These are phyloP conservation scores for Suhomyces kilbournensis DNA, from an alignment of 805 yeast species.

Conservation along the genomic window DNA sequence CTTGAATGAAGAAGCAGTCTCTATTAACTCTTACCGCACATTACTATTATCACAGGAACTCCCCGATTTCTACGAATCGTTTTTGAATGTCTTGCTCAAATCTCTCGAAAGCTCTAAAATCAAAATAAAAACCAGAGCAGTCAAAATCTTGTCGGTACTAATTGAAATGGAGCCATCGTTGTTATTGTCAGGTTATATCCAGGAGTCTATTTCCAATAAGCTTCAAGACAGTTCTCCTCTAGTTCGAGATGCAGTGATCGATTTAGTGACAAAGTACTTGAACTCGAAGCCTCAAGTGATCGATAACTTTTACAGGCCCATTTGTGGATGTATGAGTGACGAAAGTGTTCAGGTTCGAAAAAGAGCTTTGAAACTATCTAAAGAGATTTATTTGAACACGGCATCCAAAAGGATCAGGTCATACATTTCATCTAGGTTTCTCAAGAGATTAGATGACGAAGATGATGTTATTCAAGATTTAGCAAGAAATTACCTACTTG, in stretches of 20 bases:
- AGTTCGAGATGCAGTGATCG: slow-evolving; percentile 75
- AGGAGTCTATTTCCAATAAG: slow-evolving; percentile 47
- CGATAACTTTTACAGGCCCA: slow-evolving; percentile 46
- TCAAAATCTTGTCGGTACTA: slow-evolving; percentile 58
- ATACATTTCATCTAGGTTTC: slow-evolving; percentile 48
- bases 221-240: slow-evolving; percentile 63
- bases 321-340: slow-evolving; percentile 53
- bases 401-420: slow-evolving; percentile 30
- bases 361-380: slow-evolving; percentile 54
- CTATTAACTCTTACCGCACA: slow-evolving; percentile 15
- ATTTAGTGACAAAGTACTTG: slow-evolving; percentile 53
- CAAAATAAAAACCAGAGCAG: slow-evolving; percentile 50
- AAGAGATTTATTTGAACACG: slow-evolving; percentile 42
- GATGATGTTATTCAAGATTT: slow-evolving; percentile 50
- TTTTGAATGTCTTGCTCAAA: slow-evolving; percentile 46
- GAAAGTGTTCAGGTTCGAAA: slow-evolving; percentile 63
- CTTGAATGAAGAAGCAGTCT: slow-evolving; percentile 7
- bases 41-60: slow-evolving; percentile 30
- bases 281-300: slow-evolving; percentile 42
- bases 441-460: slow-evolving; percentile 64
- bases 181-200: slow-evolving; percentile 49
- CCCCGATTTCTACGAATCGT: slow-evolving; percentile 47
- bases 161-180: slow-evolving; percentile 52
- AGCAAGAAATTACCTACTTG: slow-evolving; percentile 33
- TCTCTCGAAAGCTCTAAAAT: slow-evolving; percentile 29